phyloP scores from a whole-genome alignment of 768 basidiomycete species.

The Naganishia friedmannii region DNA sequence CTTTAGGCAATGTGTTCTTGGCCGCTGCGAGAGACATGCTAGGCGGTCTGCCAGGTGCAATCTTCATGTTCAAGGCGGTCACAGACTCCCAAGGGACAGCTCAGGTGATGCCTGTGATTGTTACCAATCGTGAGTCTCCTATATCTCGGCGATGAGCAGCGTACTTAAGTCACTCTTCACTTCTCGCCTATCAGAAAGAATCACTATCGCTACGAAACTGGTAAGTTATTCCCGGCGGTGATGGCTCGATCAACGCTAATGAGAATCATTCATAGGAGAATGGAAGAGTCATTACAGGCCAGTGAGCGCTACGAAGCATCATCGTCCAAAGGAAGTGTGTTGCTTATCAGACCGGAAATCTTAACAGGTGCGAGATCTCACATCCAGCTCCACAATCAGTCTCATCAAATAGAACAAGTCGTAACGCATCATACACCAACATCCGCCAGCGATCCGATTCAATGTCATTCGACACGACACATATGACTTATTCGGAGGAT shows the following conservation, averaged over 20 bases:
- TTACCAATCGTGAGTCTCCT: constrained; percentile 68
- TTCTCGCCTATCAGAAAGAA: constrained; percentile 56
- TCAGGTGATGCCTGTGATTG: constrained; percentile 78
- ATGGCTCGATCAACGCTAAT: not conserved
- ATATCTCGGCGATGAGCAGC: not conserved
- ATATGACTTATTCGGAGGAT: constrained; percentile 29
- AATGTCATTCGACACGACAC: constrained; percentile 42
- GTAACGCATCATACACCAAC: constrained; percentile 27
- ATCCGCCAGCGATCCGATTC: constrained; percentile 39
- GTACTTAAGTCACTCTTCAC: no score
- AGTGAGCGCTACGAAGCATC: constrained; percentile 54
- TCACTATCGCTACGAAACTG: constrained; percentile 89
- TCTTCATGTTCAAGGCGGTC: constrained; percentile 89
- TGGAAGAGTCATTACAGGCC: constrained; percentile 74
- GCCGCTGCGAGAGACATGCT: constrained; percentile 86
- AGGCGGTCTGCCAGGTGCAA: constrained; percentile 84
- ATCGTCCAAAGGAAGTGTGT: not conserved
- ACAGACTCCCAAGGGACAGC: constrained; percentile 70
- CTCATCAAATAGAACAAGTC: constrained; percentile 16
- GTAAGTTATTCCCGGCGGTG: constrained; percentile 51
- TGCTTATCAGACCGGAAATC: not conserved
- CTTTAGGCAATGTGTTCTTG: constrained; percentile 83
- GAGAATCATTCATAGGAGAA: constrained; percentile 56
- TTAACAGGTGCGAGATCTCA: constrained; percentile 29
- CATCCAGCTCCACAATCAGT: constrained; percentile 25